A percentile compares a stretch with the other conserved stretches of the same genome.
phyloP scores from a whole-genome alignment of 2,329 filamentous ascomycete species.

The Grosmannia huntii region DNA sequence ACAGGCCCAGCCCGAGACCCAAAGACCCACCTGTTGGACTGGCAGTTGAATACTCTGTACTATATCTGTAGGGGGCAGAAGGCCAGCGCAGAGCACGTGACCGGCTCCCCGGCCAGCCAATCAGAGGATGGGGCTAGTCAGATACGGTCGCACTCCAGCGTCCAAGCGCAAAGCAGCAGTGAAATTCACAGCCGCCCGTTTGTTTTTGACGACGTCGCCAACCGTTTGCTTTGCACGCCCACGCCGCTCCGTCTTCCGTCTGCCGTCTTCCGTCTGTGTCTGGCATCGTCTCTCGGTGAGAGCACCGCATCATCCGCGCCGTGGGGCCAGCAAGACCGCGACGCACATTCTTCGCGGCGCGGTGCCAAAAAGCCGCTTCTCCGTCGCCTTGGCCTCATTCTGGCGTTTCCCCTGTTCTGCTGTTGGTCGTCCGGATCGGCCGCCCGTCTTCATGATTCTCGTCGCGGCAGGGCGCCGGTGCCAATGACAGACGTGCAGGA shows the following conservation, averaged over 20 bases:
- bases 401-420: background rate
- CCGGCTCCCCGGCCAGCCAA: background rate
- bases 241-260: background rate
- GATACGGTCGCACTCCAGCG: too few species aligned
- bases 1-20: too few species aligned
- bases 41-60: too few species aligned
- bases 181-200: background rate
- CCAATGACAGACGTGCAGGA: background rate
- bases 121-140: background rate
- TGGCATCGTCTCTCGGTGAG: background rate
- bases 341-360: background rate
- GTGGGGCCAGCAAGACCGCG: background rate
- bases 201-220: background rate
- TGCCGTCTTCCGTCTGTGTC: background rate
- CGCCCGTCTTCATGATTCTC: background rate
- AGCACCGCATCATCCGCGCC: background rate
- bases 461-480: background rate
- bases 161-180: background rate
- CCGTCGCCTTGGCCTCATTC: background rate
- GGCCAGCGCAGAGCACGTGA: background rate
- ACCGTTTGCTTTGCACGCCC: background rate
- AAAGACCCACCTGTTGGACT: too few species aligned
- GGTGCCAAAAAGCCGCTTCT: background rate
- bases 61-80: too few species aligned
- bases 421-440: background rate